Base-by-base conservation (phyloP, 2,329 filamentous ascomycete genomes). In the Byssochlamys sp. region DNA sequence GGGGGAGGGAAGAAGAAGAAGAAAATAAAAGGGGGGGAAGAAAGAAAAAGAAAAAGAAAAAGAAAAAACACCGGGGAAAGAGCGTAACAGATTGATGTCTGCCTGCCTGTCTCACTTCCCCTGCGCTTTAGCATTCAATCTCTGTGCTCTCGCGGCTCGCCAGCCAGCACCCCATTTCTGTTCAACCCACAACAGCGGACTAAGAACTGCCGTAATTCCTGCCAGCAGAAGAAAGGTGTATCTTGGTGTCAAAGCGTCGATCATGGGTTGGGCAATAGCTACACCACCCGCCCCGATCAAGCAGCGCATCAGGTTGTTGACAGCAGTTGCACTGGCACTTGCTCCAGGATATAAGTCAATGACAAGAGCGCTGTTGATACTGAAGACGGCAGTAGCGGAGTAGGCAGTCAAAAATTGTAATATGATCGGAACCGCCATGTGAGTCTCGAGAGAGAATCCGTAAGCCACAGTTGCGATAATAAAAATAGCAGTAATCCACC, bases 401-500 rank as follows among this genome's bases (percentile, higher is more conserved):
- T 69, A 72, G 0, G 71, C 73, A 27, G 71, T 70, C 19, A 75
- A 51, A 58, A 72, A 75, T 49, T 73, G 72, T 29, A 76, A 61
- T 11, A 75, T 65, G 26, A 76, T 62, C 1, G 71, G 69, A 2
- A 70, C 66, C 0, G 73, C 70, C 2, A 74, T 59, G 26, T 71
- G 67, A 0, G 67, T 62, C 1, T 50, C 31, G 10, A 66, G 58
- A 2, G 64, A 66, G 5, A 67, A 52, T 2, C 65, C 66, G 52
- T 78, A 76, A 24, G 65, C 54, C n/a, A 63, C 70, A 0, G 70
- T 70, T 24, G 67, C 64, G 2, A 69, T 56, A 2, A 72, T 66
- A 60, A 79, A 76, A 2, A 73, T 52, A 1, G 64, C 61, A 6
- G 69, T 69, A 58, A 77, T 69, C 70, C 72, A 75, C 39, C 72